Percentiles rank a stretch among this genome's conserved stretches.
Conservation (phyloP, 2,329 filamentous ascomycete genomes). For the Iodosphaeria phyllophila region DNA sequence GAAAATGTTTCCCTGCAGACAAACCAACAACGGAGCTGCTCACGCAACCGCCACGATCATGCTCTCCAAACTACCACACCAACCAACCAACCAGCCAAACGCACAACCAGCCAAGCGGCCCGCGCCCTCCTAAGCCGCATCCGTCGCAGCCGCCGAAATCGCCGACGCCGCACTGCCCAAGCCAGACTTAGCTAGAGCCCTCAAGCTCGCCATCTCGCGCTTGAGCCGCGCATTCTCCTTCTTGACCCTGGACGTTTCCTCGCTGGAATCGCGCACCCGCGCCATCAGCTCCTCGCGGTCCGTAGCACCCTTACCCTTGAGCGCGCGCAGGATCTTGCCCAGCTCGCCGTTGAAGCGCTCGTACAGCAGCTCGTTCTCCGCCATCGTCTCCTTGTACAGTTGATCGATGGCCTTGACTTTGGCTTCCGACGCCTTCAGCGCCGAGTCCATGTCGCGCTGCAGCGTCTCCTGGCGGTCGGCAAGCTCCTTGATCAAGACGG, state of each 20-base stretch:
- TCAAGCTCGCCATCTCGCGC: slow-evolving; percentile 59
- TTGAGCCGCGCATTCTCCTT: slow-evolving; percentile 74
- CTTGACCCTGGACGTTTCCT: slow-evolving; percentile 60
- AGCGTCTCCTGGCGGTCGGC: slow-evolving; percentile 42
- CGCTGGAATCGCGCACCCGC: slow-evolving; percentile 52
- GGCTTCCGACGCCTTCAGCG: slow-evolving; percentile 54
- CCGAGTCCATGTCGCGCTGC: slow-evolving; percentile 51
- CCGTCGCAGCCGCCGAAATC: slow-evolving; percentile 12
- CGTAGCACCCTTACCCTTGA: slow-evolving; percentile 51
- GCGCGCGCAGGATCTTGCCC: slow-evolving; percentile 59
- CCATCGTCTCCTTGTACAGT: slow-evolving; percentile 64
- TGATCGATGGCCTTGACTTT: slow-evolving; percentile 74
- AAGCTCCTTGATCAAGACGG: slow-evolving; percentile 37
- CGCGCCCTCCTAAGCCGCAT: slow-evolving; percentile 3
- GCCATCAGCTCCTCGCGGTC: slow-evolving; percentile 61
- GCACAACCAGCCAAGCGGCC: slow-evolving; percentile 1
- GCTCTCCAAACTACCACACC: slow-evolving; percentile 2
- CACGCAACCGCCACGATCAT: too few relatives aligned
- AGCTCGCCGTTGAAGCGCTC: slow-evolving; percentile 86
- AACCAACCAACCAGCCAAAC: neutral
- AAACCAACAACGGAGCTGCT: too few relatives aligned
- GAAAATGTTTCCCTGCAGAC: too few relatives aligned
- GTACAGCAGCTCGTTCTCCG: slow-evolving; percentile 86
- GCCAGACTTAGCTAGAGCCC: slow-evolving; percentile 34
- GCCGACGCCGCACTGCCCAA: too few relatives aligned